A percentile compares a stretch with the other conserved stretches of the same genome.
Conservation (phyloP, 179 eudicot species). For the Beta lomatogona region DNA sequence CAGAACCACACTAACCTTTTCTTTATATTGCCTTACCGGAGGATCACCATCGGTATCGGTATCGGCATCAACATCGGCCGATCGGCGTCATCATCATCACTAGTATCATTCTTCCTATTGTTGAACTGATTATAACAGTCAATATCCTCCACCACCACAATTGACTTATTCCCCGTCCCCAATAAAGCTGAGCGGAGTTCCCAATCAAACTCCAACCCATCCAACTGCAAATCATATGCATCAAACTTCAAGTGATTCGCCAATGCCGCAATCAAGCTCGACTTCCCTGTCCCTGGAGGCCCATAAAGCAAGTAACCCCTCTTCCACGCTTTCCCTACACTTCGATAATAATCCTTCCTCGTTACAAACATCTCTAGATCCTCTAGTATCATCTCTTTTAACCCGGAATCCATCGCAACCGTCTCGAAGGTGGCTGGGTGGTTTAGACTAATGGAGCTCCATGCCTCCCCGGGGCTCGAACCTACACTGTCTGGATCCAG, state of each 20-base stretch:
- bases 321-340: conserved; percentile 68
- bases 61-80: too few relatives aligned
- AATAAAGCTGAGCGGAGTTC: conserved; percentile 48
- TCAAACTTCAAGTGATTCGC: conserved; percentile 60
- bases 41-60: too few relatives aligned
- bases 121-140: conserved; percentile 52
- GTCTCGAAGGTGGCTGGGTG: conserved; percentile 62
- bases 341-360: conserved; percentile 49
- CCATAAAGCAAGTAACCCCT: conserved; percentile 67
- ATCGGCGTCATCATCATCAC: not conserved
- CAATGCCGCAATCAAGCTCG: conserved; percentile 66
- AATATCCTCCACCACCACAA: conserved; percentile 64
- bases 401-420: conserved; percentile 46
- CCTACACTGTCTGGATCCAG: too few relatives aligned
- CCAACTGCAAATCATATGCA: conserved; percentile 55
- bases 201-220: conserved; percentile 36
- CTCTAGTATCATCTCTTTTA: conserved; percentile 38
- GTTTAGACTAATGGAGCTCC: conserved; percentile 34
- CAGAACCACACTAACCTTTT: not conserved
- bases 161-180: conserved; percentile 48
- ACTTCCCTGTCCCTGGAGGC: conserved; percentile 67
- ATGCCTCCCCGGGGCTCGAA: too few relatives aligned
- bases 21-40: not conserved
- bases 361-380: conserved; percentile 54
- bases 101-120: conserved; percentile 22